These are phyloP conservation scores for Anthostomella pinea DNA, from an alignment of 2,329 filamentous ascomycete species.

Conservation along the genomic window DNA sequence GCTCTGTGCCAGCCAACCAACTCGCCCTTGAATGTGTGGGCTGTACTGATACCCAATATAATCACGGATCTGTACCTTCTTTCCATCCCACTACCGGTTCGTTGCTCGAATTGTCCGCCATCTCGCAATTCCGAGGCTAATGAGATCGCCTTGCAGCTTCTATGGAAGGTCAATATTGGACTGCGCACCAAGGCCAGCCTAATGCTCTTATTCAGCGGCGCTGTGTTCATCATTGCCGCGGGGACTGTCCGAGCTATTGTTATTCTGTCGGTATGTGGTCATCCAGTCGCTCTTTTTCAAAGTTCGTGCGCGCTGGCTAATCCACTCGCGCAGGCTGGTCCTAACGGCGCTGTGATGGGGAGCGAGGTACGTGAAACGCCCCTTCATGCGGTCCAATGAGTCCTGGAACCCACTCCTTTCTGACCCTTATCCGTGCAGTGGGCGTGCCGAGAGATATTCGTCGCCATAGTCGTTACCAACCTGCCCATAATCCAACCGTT, in stretches of 20 bases:
- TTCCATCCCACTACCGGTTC: conserved; percentile 44
- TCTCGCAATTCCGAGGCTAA: not conserved
- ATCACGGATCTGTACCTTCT: conserved; percentile 46
- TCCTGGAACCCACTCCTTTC: no score
- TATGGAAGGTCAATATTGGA: conserved; percentile 44
- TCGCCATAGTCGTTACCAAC: conserved; percentile 37
- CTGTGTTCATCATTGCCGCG: conserved; percentile 46
- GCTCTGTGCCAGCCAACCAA: conserved; percentile 42
- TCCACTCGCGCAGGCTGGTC: conserved; percentile 19
- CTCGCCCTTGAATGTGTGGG: conserved; percentile 41
- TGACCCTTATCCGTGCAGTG: no score
- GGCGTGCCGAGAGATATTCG: conserved; percentile 39
- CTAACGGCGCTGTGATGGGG: conserved; percentile 18
- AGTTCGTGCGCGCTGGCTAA: no score
- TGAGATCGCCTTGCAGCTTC: conserved; percentile 35
- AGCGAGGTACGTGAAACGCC: no score
- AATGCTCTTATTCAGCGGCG: conserved; percentile 46
- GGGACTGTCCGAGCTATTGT: conserved; percentile 46
- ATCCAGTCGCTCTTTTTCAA: not conserved
- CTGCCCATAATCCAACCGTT: conserved; percentile 24
- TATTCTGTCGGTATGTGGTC: conserved; percentile 34
- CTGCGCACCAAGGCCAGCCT: conserved; percentile 39
- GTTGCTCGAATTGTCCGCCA: not conserved
- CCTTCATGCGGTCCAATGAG: no score
- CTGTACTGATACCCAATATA: conserved; percentile 42